Percentiles rank a stretch among this genome's conserved stretches.
These are phyloP conservation scores for Citrus sp. DNA, from an alignment of 345 rosid species.

Conservation along the genomic window DNA sequence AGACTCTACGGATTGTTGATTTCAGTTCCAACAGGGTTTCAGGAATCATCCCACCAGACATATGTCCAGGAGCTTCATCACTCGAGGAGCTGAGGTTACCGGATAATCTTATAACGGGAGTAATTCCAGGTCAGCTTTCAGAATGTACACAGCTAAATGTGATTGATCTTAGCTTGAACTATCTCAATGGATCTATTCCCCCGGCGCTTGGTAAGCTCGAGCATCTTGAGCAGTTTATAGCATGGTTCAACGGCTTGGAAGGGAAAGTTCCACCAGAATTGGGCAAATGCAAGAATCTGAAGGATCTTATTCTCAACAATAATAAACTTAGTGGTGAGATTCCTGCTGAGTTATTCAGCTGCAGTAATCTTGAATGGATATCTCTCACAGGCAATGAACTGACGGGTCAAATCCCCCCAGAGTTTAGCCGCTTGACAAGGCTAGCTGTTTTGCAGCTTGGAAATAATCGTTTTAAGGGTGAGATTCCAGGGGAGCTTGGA, in stretches of 20 bases:
- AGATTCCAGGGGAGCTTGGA: constrained; percentile 79
- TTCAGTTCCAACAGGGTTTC: constrained; percentile 76
- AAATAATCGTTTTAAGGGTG: constrained; percentile 82
- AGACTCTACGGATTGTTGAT: constrained; percentile 56
- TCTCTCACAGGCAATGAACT: constrained; percentile 82
- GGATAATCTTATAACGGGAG: constrained; percentile 70
- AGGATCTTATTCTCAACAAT: constrained; percentile 82
- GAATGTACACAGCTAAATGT: constrained; percentile 72
- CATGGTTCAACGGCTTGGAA: constrained; percentile 84
- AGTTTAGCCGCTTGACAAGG: constrained; percentile 63
- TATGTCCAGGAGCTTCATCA: constrained; percentile 78
- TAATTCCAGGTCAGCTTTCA: constrained; percentile 68
- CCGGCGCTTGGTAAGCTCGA: constrained; percentile 68
- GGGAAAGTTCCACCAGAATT: constrained; percentile 76
- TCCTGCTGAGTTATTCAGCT: constrained; percentile 70
- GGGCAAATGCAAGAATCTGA: constrained; percentile 68
- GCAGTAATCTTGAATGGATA: constrained; percentile 90
- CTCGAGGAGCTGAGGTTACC: constrained; percentile 83
- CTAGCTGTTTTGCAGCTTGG: constrained; percentile 92
- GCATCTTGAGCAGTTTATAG: constrained; percentile 84
- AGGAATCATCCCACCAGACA: constrained; percentile 67
- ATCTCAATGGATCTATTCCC: constrained; percentile 80
- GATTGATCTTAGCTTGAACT: constrained; percentile 83
- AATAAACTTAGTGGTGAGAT: constrained; percentile 76
- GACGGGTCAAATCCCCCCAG: constrained; percentile 61